A percentile compares a stretch with the other conserved stretches of the same genome.
Evolutionary conservation across 2,329 filamentous ascomycete species (phyloP).

Genomic region (Calonectria naviculata): DNA sequence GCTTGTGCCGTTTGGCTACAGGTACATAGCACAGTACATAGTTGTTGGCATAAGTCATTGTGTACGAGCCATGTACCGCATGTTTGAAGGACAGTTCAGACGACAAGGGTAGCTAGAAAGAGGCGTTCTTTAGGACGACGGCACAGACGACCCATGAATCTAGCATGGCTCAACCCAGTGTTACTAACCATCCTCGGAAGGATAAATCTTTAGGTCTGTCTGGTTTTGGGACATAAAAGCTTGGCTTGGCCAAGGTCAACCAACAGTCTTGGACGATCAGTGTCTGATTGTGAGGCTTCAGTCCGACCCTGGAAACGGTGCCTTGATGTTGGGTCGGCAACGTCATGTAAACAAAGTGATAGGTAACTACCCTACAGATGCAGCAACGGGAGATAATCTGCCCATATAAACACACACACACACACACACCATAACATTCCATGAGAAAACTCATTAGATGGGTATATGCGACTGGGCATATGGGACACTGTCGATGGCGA

Average conservation of each 20-base stretch:
- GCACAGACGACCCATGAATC: neutral
- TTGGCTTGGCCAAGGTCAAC: neutral
- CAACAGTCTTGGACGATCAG: neutral
- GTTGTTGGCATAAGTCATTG: neutral
- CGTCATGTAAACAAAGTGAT: constrained; percentile 15
- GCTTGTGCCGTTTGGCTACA: neutral
- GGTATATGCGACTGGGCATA: neutral
- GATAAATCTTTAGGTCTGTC: constrained; percentile 7
- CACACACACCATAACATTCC: neutral
- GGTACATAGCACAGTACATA: neutral
- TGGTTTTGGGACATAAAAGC: neutral
- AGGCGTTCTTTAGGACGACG: constrained; percentile 6
- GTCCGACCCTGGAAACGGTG: neutral
- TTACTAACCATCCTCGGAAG: constrained; percentile 15
- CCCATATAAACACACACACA: neutral
- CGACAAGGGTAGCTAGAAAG: constrained; percentile 6
- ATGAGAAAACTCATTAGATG: neutral
- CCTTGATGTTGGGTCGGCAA: neutral
- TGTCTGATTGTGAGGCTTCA: neutral
- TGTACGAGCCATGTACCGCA: neutral
- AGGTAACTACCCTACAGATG: neutral
- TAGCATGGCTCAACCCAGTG: neutral
- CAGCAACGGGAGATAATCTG: neutral
- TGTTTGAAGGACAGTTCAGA: neutral
- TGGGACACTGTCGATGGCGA: neutral